A percentile compares a stretch with the other conserved stretches of the same genome.
These are phyloP conservation scores for Termitomyces sp. DNA, from an alignment of 768 basidiomycete genomes.

Conservation along the genomic window DNA sequence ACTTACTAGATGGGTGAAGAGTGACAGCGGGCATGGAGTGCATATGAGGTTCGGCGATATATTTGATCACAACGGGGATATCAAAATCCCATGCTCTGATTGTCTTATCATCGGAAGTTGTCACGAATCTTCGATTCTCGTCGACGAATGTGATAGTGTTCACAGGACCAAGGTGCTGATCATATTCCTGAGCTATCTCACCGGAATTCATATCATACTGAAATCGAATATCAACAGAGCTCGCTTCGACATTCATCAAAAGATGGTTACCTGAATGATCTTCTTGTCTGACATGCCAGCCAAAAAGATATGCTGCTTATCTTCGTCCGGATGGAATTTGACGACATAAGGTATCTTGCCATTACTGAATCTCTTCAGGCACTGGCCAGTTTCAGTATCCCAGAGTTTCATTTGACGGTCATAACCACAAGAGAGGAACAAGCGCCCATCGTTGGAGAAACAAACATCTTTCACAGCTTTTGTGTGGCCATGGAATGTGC, in stretches of 20 bases:
- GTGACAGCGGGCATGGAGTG: constrained; percentile 99
- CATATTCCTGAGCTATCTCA: constrained; percentile 97
- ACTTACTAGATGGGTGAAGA: constrained; percentile 89
- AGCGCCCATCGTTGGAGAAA: constrained; percentile 89
- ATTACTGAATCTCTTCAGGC: constrained; percentile 93
- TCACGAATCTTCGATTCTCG: constrained; percentile 95
- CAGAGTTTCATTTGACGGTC: constrained; percentile 98
- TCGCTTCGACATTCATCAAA: background rate
- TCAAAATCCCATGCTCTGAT: constrained; percentile 99
- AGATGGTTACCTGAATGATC: constrained; percentile 79
- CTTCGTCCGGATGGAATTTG: constrained; percentile 92
- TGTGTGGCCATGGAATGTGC: constrained; percentile 95
- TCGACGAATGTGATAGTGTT: constrained; percentile 99
- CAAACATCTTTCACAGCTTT: constrained; percentile 96
- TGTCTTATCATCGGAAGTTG: constrained; percentile 98
- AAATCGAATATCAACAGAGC: constrained; percentile 5
- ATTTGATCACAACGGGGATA: constrained; percentile 99
- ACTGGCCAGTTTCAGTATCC: constrained; percentile 99
- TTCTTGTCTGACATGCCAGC: constrained; percentile 99
- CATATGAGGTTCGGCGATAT: constrained; percentile 99
- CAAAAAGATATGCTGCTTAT: constrained; percentile 93
- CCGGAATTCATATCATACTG: constrained; percentile 95
- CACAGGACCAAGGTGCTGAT: constrained; percentile 96
- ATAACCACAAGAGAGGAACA: constrained; percentile 89
- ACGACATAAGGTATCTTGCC: constrained; percentile 97